A percentile compares a stretch with the other conserved stretches of the same genome.
Evolutionary conservation across 1,284 basidiomycete species (phyloP).

Genomic region (Moesziomyces parantarcticus): DNA sequence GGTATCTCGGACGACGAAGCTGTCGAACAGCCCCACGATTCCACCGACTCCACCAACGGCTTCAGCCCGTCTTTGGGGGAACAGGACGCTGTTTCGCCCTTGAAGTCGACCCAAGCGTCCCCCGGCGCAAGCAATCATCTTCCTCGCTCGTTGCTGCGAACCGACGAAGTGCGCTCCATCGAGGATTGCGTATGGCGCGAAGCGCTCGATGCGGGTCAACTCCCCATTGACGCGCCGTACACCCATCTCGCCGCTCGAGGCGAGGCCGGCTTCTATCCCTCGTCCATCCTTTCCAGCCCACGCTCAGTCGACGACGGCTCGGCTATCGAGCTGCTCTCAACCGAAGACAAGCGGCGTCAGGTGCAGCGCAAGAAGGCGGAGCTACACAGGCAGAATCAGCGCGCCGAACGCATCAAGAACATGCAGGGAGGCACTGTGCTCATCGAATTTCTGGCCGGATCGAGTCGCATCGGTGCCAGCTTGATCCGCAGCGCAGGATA

Average conservation of each 20-base stretch:
- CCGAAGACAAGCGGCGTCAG: constrained; percentile 15
- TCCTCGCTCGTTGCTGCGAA: constrained; percentile 33
- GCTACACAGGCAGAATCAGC: constrained; percentile 16
- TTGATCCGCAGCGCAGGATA: constrained; percentile 36
- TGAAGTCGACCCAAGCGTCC: not conserved
- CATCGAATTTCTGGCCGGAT: constrained; percentile 55
- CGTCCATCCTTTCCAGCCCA: constrained; percentile 20
- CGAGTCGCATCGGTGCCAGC: constrained; percentile 46
- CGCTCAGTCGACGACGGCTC: constrained; percentile 19
- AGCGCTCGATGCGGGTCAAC: constrained; percentile 35
- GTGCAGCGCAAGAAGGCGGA: constrained; percentile 7
- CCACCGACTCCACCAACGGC: not conserved
- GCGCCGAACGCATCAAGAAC: constrained; percentile 13
- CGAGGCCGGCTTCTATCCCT: constrained; percentile 14
- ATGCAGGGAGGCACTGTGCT: constrained; percentile 59
- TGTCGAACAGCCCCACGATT: not conserved
- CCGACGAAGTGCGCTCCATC: constrained; percentile 38
- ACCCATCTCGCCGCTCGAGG: constrained; percentile 51
- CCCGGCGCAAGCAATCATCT: constrained; percentile 9
- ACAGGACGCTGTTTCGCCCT: not conserved
- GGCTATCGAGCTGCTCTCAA: constrained; percentile 29
- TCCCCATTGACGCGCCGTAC: constrained; percentile 56
- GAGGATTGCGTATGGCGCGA: constrained; percentile 53
- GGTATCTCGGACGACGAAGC: constrained; percentile 16
- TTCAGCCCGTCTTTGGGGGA: not conserved